Evolutionary conservation across 2,329 filamentous ascomycete genomes (phyloP), one percentile per base, ranked within the genome.

Genomic region (Venturia nashicola): DNA sequence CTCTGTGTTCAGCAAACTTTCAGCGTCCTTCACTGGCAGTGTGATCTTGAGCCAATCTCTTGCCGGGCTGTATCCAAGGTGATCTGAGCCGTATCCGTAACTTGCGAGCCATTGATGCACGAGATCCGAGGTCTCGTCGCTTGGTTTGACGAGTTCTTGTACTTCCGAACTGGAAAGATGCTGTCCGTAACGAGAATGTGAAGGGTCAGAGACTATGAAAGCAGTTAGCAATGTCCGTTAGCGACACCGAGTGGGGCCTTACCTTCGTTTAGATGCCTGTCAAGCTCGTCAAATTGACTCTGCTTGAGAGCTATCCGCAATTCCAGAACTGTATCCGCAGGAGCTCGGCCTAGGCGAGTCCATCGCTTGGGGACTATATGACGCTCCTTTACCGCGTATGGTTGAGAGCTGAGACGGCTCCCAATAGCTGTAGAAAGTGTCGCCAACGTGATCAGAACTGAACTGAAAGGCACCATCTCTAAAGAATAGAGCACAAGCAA

Each of bases 41-140:
- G 75, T 74, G 69, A 88, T 83, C 66, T 80, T 82, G 68, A 89
- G 76, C 85, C 85, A 88, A 71, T 86, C 80, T 65, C 80, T 78
- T 39, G 61, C 61, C 14, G 42, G 40, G 66, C 79, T 74, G 14
- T 82, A 75, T 59, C 82, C 74, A 18, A 85, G 77, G 3, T 75
- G 72, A 3, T 73, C 65, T 5, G 71, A 65, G 2, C 76, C 68
- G 36, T 88, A 75, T 43, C 79, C 80, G 62, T 82, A 77, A 34
- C 76, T 69, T 42, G 74, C 69, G 16, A 89, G 76, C 86, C 86
- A 89, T 8, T 73, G 70, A 3, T 82, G 67, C 23, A 88, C 78
- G 2, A 76, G 76, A 36, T 76, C 70, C 14, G 79, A 78, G 3
- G 80, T 79, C 27, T 79, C 76, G 0, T 75, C 70, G 3, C 77